Evolutionary conservation across 1,284 basidiomycete species (phyloP).

Genomic region (Apiotrichum porosum): DNA sequence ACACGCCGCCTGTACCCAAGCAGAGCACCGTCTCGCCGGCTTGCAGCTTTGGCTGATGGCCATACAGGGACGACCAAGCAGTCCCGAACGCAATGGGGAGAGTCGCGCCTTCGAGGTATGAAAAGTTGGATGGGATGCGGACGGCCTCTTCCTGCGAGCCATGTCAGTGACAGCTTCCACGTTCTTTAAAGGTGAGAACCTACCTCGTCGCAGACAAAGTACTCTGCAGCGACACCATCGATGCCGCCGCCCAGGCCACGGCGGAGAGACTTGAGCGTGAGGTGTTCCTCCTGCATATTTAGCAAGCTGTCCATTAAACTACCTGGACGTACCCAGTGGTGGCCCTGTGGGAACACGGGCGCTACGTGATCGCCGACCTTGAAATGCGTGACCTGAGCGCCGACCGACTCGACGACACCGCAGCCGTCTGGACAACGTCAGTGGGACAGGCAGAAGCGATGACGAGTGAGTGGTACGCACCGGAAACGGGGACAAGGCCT

Average conservation of each 20-base stretch:
- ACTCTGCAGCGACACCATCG: slow-evolving; percentile 44
- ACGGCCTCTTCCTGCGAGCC: slow-evolving; percentile 30
- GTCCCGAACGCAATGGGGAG: slow-evolving; percentile 44
- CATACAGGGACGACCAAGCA: slow-evolving; percentile 49
- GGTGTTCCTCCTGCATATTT: slow-evolving; percentile 32
- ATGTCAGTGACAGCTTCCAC: not conserved
- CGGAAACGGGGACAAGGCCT: slow-evolving; percentile 35
- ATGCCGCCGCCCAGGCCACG: slow-evolving; percentile 45
- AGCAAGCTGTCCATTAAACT: not conserved
- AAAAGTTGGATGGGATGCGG: slow-evolving; percentile 42
- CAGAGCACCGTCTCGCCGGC: slow-evolving; percentile 49
- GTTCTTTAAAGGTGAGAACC: too few species aligned
- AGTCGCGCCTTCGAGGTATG: slow-evolving; percentile 44
- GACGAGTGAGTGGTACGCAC: slow-evolving; percentile 18
- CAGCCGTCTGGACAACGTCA: slow-evolving; percentile 37
- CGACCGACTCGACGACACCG: slow-evolving; percentile 47
- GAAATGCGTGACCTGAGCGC: slow-evolving; percentile 37
- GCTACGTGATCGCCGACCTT: slow-evolving; percentile 46
- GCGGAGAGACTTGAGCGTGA: slow-evolving; percentile 30
- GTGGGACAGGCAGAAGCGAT: too few species aligned
- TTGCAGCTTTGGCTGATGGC: slow-evolving; percentile 40
- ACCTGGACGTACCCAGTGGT: slow-evolving; percentile 31
- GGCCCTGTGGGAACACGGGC: slow-evolving; percentile 34
- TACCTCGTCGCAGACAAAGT: slow-evolving; percentile 31
- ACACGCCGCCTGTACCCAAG: slow-evolving; percentile 51